Evolutionary conservation across 257 asterid genomes (phyloP).

Genomic region (Nicotiana sylvestris): DNA sequence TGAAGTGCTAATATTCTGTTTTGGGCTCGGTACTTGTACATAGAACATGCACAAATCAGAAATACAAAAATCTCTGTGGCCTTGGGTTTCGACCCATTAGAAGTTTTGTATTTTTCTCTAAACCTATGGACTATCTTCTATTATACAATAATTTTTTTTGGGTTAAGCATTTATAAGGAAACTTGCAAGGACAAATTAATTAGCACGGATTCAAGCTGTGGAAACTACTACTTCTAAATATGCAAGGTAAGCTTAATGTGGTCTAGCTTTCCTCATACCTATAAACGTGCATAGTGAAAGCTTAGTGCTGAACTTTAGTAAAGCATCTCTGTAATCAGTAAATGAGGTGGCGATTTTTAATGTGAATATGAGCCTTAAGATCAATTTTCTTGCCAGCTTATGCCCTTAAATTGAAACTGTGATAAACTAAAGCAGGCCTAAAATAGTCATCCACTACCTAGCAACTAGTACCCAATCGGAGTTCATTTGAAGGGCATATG

Average conservation of each 20-base stretch:
- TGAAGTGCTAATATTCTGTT: neutral
- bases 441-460: too few species aligned
- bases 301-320: neutral
- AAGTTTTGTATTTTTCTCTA: neutral
- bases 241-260: neutral
- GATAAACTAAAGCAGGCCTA: neutral
- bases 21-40: neutral
- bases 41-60: neutral
- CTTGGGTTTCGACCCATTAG: neutral
- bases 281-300: neutral
- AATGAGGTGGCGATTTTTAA: too few species aligned
- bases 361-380: too few species aligned
- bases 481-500: too few species aligned
- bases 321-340: too few species aligned
- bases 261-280: neutral
- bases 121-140: neutral
- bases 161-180: neutral
- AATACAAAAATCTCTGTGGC: neutral
- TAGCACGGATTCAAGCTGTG: neutral
- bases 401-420: neutral
- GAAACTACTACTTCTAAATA: neutral
- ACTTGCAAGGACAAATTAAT: neutral
- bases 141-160: neutral
- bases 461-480: too few species aligned
- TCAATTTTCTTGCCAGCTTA: too few species aligned